Conservation (phyloP, 2,329 filamentous ascomycete species). For the Seiridium cupressi region DNA sequence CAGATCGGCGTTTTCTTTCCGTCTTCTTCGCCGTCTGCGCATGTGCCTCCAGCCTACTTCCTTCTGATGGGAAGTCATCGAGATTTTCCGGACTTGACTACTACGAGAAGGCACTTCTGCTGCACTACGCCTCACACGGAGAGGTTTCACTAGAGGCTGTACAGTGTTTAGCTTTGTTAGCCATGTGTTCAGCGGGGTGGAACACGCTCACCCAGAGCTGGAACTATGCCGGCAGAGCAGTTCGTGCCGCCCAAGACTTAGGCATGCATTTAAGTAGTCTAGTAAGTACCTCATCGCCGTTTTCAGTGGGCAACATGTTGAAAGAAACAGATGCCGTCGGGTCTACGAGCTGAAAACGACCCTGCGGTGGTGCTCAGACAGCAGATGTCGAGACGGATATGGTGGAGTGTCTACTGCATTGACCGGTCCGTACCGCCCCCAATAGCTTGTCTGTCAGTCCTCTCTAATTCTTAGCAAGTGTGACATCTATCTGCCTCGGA, state of each 20-base stretch:
- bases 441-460: neutral
- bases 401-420: constrained; percentile 1
- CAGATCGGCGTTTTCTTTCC: neutral
- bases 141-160: neutral
- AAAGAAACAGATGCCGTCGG: neutral
- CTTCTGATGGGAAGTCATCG: neutral
- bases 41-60: neutral
- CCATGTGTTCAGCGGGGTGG: constrained; percentile 2
- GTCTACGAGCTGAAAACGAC: neutral
- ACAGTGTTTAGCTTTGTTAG: constrained; percentile 1
- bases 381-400: neutral
- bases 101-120: constrained; percentile 1
- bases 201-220: constrained; percentile 5
- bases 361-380: neutral
- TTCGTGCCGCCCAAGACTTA: constrained; percentile 1
- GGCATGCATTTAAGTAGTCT: constrained; percentile 5
- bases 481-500: neutral
- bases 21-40: constrained; percentile 4
- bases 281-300: neutral
- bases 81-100: neutral
- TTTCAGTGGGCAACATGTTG: neutral
- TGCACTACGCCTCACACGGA: neutral
- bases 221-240: constrained; percentile 1
- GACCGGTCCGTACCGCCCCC: neutral
- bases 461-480: neutral